phyloP scores from a whole-genome alignment of 2,329 filamentous ascomycete species.

The Blumeria graminis region DNA sequence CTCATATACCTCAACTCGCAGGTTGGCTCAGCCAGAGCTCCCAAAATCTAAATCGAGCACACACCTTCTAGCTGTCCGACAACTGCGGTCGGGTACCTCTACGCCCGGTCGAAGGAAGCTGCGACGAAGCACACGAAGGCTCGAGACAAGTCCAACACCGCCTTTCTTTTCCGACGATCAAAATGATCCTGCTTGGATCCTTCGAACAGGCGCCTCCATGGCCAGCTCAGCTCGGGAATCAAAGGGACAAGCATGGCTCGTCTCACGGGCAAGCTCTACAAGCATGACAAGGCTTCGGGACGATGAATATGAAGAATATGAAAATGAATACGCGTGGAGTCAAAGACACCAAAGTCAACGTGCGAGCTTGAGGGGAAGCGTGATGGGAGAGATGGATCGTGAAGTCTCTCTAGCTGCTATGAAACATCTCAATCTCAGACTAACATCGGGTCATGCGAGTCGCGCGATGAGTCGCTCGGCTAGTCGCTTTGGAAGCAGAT shows the following conservation, averaged over 20 bases:
- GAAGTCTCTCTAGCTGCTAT: slow-evolving; percentile 15
- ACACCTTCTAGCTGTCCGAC: slow-evolving; percentile 20
- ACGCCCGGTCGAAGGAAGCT: slow-evolving; percentile 9
- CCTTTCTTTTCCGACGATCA: slow-evolving; percentile 15
- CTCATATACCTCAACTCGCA: slow-evolving; percentile 23
- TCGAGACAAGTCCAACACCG: slow-evolving; percentile 11
- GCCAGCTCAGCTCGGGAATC: slow-evolving; percentile 37
- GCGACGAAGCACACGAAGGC: slow-evolving; percentile 8
- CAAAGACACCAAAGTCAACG: slow-evolving; percentile 21
- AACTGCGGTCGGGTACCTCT: slow-evolving; percentile 10
- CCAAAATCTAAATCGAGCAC: slow-evolving; percentile 41
- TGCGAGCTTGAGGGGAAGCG: slow-evolving; percentile 13
- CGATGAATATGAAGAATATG: slow-evolving; percentile 27
- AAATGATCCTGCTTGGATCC: slow-evolving; percentile 37
- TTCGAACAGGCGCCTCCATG: slow-evolving; percentile 36
- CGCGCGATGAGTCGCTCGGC: slow-evolving; percentile 23
- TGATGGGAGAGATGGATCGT: slow-evolving; percentile 15
- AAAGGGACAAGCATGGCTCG: slow-evolving; percentile 45
- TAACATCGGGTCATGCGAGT: slow-evolving; percentile 19
- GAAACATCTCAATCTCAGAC: slow-evolving; percentile 15
- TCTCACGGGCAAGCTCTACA: slow-evolving; percentile 39
- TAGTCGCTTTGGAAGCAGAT: slow-evolving; percentile 13
- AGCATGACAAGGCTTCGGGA: slow-evolving; percentile 29
- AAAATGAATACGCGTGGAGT: slow-evolving; percentile 26
- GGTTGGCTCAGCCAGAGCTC: slow-evolving; percentile 10